Evolutionary conservation across 2,329 filamentous ascomycete genomes (phyloP).

Genomic region (Epichloe sibirici): DNA sequence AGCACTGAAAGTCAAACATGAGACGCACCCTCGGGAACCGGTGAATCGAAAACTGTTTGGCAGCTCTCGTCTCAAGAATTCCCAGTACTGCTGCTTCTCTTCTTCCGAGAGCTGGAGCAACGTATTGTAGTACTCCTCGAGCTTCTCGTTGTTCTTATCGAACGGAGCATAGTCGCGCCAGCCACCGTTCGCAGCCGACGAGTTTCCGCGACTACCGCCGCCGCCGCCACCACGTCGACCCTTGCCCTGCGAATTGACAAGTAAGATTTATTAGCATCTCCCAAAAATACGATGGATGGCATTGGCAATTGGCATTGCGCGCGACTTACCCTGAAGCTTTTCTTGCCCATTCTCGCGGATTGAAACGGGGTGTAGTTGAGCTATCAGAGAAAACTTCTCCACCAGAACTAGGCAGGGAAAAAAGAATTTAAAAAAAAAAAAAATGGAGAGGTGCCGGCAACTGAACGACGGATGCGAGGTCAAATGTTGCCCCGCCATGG

Average conservation of each 20-base stretch:
- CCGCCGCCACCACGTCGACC: slow-evolving; percentile 24
- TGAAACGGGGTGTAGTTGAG: background rate
- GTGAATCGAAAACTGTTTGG: slow-evolving; percentile 98
- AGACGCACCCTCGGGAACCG: slow-evolving; percentile 68
- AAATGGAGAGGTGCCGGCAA: background rate
- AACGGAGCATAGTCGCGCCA: slow-evolving; percentile 33
- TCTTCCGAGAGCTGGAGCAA: slow-evolving; percentile 64
- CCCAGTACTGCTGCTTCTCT: slow-evolving; percentile 76
- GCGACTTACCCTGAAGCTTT: slow-evolving; percentile 22
- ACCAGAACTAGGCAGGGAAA: background rate
- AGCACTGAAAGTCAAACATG: background rate
- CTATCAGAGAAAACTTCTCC: slow-evolving; percentile 1
- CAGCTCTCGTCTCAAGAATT: slow-evolving; percentile 66
- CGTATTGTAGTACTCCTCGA: slow-evolving; percentile 77
- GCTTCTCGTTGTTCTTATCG: slow-evolving; percentile 67
- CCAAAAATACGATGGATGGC: background rate
- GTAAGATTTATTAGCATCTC: slow-evolving; percentile 5
- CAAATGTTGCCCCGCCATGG: background rate
- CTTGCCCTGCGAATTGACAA: slow-evolving; percentile 19
- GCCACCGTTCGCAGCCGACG: slow-evolving; percentile 9
- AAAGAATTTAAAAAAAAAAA: background rate
- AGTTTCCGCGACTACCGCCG: slow-evolving; percentile 17
- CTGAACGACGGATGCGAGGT: background rate
- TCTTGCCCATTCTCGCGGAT: slow-evolving; percentile 24
- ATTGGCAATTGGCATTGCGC: background rate